Conservation (phyloP, 2,329 filamentous ascomycete genomes). For the Fusarium verrucosum region DNA sequence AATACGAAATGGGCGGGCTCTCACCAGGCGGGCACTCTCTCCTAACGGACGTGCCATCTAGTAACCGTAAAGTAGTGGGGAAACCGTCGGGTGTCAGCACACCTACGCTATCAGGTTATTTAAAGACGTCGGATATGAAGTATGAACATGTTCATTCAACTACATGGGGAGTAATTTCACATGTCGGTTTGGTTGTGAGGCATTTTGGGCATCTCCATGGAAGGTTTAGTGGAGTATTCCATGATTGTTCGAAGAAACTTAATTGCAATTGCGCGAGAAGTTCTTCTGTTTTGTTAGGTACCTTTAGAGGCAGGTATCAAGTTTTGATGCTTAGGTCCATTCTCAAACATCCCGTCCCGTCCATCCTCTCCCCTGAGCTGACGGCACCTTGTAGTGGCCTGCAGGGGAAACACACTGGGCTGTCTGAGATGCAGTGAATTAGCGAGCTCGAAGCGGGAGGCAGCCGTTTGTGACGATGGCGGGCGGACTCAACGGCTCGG, state of each 20-base stretch:
- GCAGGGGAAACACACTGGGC: constrained; percentile 17
- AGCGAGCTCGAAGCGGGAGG: constrained; percentile 10
- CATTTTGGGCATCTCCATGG: background rate
- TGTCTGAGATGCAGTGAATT: background rate
- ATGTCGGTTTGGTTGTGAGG: too few relatives aligned
- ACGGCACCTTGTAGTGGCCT: constrained; percentile 14
- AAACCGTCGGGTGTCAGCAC: constrained; percentile 34
- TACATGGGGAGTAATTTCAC: constrained; percentile 14
- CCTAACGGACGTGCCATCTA: constrained; percentile 5
- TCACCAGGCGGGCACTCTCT: constrained; percentile 26
- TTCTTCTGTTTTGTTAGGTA: too few relatives aligned
- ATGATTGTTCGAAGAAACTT: background rate
- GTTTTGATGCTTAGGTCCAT: too few relatives aligned
- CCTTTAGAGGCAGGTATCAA: too few relatives aligned
- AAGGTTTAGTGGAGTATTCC: too few relatives aligned
- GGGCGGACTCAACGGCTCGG: background rate
- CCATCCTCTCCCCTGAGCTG: constrained; percentile 16
- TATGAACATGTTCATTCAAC: constrained; percentile 4
- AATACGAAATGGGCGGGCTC: constrained; percentile 31
- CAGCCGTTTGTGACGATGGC: constrained; percentile 7
- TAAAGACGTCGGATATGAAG: constrained; percentile 5
- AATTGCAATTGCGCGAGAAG: background rate
- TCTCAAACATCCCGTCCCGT: too few relatives aligned
- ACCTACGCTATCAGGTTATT: constrained; percentile 38
- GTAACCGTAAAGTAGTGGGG: constrained; percentile 25